These are phyloP conservation scores for Apiospora marii DNA, from an alignment of 2,329 filamentous ascomycete genomes.

Conservation along the genomic window DNA sequence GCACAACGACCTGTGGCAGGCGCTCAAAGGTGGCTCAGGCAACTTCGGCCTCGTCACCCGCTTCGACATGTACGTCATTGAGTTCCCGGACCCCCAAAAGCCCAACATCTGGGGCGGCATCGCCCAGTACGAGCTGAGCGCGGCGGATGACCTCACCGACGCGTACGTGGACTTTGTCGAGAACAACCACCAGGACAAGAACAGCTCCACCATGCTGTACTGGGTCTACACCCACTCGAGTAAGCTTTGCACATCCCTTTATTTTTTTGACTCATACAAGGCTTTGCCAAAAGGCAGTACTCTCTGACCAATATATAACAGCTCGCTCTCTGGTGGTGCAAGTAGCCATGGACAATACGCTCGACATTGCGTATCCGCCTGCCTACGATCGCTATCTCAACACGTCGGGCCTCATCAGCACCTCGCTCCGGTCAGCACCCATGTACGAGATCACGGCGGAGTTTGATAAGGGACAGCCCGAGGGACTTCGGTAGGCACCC, in stretches of 20 bases:
- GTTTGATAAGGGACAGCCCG: conserved; percentile 40
- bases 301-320: neutral
- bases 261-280: no score
- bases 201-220: conserved; percentile 30
- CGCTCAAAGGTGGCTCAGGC: conserved; percentile 53
- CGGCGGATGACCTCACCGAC: conserved; percentile 26
- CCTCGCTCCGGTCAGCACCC: conserved; percentile 37
- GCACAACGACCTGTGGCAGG: conserved; percentile 51
- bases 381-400: conserved; percentile 21
- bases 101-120: conserved; percentile 33
- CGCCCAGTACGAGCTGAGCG: conserved; percentile 25
- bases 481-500: conserved; percentile 32
- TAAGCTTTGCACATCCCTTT: no score
- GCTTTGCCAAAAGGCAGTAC: no score
- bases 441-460: conserved; percentile 42
- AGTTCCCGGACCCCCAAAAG: conserved; percentile 18
- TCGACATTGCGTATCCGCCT: neutral
- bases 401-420: conserved; percentile 36
- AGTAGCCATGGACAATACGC: conserved; percentile 3
- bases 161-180: conserved; percentile 32
- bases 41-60: conserved; percentile 52
- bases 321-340: neutral
- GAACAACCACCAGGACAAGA: conserved; percentile 28
- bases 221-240: conserved; percentile 27
- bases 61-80: conserved; percentile 37